Base-by-base conservation (phyloP, 176 grass and related monocot genomes). In the Eleusine coracana region DNA sequence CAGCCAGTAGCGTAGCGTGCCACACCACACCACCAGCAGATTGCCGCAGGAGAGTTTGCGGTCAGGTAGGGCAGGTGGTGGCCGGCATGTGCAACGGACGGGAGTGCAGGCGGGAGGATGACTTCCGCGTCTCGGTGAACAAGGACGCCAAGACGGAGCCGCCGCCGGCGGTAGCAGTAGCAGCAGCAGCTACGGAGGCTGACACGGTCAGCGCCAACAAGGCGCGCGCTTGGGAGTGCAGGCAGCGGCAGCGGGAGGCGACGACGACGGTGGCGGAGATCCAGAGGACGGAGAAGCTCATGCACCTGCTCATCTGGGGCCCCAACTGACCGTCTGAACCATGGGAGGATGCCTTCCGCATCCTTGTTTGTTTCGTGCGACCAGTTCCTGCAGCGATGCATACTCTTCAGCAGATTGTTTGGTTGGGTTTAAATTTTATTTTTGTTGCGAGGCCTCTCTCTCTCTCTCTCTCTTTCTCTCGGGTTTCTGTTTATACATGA, bases 281-380 rank as follows among this genome's bases (percentile, higher is more conserved):
- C 0, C 48, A 31, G 80, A 88, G 41, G 75, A 70, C 76, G 74
- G 94, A 97, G 88, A 97, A 83, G 70, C 71, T 89, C 40, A 66
- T 93, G 86, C 91, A 85, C 77, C 68, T 97, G 81, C 83, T 97
- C 23, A 42, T 97, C 15, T 97, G 91, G 94, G 86, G 94, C 1
- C 89, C 94, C 1, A 93, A 80, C 73, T 92, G 83, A 89, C 3
- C n/a, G 38, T 31, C 1, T 40, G 9, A 21, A 12, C 2, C 10
- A 7, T 49, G 48, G 8, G 9, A 7, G 40, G 25, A 25, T 25
- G 25, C 25, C 25, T 25, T 25, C 25, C 25, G 25, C 25, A 25
- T 25, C 25, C 25, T 25, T 25, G 25, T 9, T 45, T 45, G 44
- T 45, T 45, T 45, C 44, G 44, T 45, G 10, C 10, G 8, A 45